These are phyloP conservation scores for Haplosporangium gracile DNA, from an alignment of 192 early-diverging fungal species.

Conservation along the genomic window DNA sequence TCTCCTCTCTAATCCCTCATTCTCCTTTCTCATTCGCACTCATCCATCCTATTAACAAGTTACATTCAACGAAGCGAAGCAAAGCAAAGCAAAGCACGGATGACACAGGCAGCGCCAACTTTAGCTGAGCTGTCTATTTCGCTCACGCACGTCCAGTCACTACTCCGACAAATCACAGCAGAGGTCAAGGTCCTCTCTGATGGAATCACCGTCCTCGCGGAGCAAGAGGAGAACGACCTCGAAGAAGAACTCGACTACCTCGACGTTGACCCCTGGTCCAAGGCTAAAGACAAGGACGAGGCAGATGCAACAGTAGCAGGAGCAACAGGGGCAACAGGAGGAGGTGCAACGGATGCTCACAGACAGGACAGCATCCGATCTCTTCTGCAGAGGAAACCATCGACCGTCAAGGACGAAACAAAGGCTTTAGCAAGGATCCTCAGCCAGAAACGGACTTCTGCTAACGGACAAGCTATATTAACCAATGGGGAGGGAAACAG, in stretches of 20 bases:
- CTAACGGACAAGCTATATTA: neutral
- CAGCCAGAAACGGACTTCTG: slow-evolving; percentile 28
- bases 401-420: slow-evolving; percentile 55
- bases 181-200: slow-evolving; percentile 54
- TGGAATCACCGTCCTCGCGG: slow-evolving; percentile 27
- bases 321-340: neutral
- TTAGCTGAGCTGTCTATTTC: slow-evolving; percentile 46
- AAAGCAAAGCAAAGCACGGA: neutral
- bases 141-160: slow-evolving; percentile 39
- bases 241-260: slow-evolving; percentile 52
- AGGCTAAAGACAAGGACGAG: slow-evolving; percentile 45
- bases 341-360: neutral
- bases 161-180: slow-evolving; percentile 44
- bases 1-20: neutral
- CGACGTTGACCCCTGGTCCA: slow-evolving; percentile 57
- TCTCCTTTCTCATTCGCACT: neutral
- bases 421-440: slow-evolving; percentile 51
- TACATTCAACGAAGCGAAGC: neutral
- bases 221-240: slow-evolving; percentile 38
- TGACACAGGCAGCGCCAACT: neutral
- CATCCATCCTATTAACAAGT: neutral
- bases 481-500: slow-evolving; percentile 17
- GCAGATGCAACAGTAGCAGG: neutral
- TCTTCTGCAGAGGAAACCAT: slow-evolving; percentile 46
- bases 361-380: slow-evolving; percentile 49